These are phyloP conservation scores for Zea mays DNA, from an alignment of 176 grass and related monocot species.

Conservation along the genomic window Zm-B73-REFERENCE-NAM-5.0 NC_050101.1:134506001-134506500, in stretches of 20 bases:
- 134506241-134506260: no score
- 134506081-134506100: conserved; percentile 13
- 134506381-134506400: conserved; percentile 98
- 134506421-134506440: conserved; percentile 94
- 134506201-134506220: no score
- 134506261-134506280: no score
- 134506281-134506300: no score
- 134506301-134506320: no score
- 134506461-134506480: conserved; percentile 38
- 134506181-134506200: neutral
- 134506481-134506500: conserved; percentile 21
- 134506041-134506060: conserved; percentile 6
- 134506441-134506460: conserved; percentile 60
- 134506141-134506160: neutral
- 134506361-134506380: conserved; percentile 16
- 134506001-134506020: conserved; percentile 2
- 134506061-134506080: neutral
- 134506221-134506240: no score
- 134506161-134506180: neutral
- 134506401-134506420: conserved; percentile 90
- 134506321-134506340: conserved; percentile 5
- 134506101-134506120: neutral
- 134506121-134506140: neutral
- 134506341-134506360: neutral
- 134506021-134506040: neutral